Conservation (phyloP, 306 rosid species). For the Inga oerstediana region DNA sequence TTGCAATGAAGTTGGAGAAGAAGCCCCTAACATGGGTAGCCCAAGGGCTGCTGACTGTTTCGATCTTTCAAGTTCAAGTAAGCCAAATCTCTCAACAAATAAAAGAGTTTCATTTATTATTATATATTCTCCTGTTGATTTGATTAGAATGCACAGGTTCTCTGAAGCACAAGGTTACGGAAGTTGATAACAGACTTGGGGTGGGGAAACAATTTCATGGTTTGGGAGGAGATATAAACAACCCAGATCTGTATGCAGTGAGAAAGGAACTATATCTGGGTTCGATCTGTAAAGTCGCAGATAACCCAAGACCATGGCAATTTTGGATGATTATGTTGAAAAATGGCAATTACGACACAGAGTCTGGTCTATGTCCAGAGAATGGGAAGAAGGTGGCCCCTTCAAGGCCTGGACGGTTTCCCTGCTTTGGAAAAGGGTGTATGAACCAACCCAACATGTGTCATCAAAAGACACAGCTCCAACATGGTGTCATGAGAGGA, state of each 20-base stretch:
- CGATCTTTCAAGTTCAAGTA: constrained; percentile 64
- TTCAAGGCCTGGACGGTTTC: constrained; percentile 44
- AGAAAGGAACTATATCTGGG: constrained; percentile 71
- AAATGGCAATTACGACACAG: constrained; percentile 48
- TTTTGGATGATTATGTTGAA: constrained; percentile 5
- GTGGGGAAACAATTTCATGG: constrained; percentile 63
- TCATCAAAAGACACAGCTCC: constrained; percentile 52
- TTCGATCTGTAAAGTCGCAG: constrained; percentile 24
- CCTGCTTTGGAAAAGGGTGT: constrained; percentile 2
- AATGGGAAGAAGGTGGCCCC: constrained; percentile 62
- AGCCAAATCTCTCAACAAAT: constrained; percentile 1
- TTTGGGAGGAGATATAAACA: constrained; percentile 31
- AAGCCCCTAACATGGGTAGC: constrained; percentile 80
- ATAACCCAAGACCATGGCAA: neutral
- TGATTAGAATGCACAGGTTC: constrained; percentile 39
- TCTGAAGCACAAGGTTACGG: constrained; percentile 49
- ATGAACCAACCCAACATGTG: constrained; percentile 55
- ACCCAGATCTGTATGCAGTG: constrained; percentile 67
- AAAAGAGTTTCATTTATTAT: neutral
- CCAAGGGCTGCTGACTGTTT: constrained; percentile 90
- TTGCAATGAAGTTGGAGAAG: constrained; percentile 85
- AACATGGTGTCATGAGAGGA: constrained; percentile 51
- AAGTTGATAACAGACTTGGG: constrained; percentile 61
- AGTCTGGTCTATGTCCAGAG: constrained; percentile 62
- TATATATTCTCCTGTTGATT: neutral